Conservation (phyloP, 2,329 filamentous ascomycete genomes). For the Coniochaeta prunicola region DNA sequence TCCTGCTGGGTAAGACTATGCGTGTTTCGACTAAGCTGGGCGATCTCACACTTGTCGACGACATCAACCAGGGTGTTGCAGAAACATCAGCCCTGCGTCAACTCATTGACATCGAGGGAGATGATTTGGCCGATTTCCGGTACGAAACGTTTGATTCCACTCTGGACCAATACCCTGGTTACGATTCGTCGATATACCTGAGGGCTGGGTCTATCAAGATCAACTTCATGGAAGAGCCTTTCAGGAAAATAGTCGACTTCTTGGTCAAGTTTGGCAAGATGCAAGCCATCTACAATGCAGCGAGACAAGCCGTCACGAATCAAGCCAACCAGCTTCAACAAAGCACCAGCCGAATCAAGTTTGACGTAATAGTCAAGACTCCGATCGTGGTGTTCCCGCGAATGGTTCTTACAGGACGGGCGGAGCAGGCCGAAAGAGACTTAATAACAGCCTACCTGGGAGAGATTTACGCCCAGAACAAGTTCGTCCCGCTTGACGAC, state of each 20-base stretch:
- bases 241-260: conserved; percentile 97
- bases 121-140: conserved; percentile 92
- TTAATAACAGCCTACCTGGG: conserved; percentile 87
- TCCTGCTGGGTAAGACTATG: conserved; percentile 80
- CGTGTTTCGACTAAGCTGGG: conserved; percentile 80
- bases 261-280: conserved; percentile 98
- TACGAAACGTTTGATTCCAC: conserved; percentile 89
- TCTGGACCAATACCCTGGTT: conserved; percentile 77
- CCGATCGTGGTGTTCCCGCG: conserved; percentile 94
- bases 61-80: conserved; percentile 85
- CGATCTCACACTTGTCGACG: conserved; percentile 82
- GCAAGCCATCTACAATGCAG: conserved; percentile 98
- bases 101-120: conserved; percentile 88
- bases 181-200: conserved; percentile 85
- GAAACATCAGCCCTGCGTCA: conserved; percentile 75
- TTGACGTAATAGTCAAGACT: conserved; percentile 87
- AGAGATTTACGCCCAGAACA: conserved; percentile 95
- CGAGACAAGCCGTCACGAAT: conserved; percentile 85
- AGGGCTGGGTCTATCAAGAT: conserved; percentile 92
- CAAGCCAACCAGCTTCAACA: conserved; percentile 93
- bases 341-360: conserved; percentile 82
- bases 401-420: conserved; percentile 60
- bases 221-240: conserved; percentile 95
- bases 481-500: conserved; percentile 79
- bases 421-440: conserved; percentile 65